These are phyloP conservation scores for Cyanidioschyzon merolae DNA, from an alignment of 23 red algal genomes.

Conservation along the genomic window DNA sequence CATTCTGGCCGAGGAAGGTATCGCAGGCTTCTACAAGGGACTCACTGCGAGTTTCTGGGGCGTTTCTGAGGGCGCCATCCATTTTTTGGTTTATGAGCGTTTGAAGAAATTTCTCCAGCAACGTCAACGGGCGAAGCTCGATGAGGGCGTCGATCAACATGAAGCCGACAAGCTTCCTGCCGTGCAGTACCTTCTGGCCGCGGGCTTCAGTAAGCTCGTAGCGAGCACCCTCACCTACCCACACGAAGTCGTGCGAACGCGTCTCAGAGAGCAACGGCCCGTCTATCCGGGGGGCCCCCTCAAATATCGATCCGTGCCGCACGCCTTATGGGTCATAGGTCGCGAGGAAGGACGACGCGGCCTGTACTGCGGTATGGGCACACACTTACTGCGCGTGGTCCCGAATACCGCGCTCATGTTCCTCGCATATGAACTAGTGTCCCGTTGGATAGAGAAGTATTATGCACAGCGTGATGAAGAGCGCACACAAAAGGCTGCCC, in stretches of 20 bases:
- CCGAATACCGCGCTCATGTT: constrained; percentile 98
- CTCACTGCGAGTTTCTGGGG: constrained; percentile 88
- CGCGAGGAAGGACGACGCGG: constrained; percentile 81
- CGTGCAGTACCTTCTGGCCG: constrained; percentile 57
- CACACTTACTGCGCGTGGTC: constrained; percentile 82
- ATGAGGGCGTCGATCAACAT: not conserved
- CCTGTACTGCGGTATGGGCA: constrained; percentile 93
- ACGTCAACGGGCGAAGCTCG: constrained; percentile 24
- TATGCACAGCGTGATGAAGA: constrained; percentile 15
- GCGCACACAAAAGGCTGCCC: not conserved
- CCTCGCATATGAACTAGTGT: constrained; percentile 82
- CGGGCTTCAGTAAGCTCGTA: constrained; percentile 65
- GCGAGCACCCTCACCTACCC: constrained; percentile 86
- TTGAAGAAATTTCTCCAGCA: constrained; percentile 49
- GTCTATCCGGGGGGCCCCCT: constrained; percentile 45
- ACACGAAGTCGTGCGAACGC: constrained; percentile 91
- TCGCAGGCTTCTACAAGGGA: constrained; percentile 82
- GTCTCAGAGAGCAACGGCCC: constrained; percentile 86
- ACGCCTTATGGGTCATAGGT: constrained; percentile 56
- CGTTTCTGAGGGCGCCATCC: constrained; percentile 86
- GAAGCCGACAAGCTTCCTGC: constrained; percentile 23
- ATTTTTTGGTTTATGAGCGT: constrained; percentile 91
- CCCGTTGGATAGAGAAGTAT: constrained; percentile 70
- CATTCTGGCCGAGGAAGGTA: constrained; percentile 76
- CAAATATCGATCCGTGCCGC: constrained; percentile 81